These are phyloP conservation scores for Delitschia confertaspora DNA, from an alignment of 495 filamentous ascomycete genomes.

Conservation along the genomic window DNA sequence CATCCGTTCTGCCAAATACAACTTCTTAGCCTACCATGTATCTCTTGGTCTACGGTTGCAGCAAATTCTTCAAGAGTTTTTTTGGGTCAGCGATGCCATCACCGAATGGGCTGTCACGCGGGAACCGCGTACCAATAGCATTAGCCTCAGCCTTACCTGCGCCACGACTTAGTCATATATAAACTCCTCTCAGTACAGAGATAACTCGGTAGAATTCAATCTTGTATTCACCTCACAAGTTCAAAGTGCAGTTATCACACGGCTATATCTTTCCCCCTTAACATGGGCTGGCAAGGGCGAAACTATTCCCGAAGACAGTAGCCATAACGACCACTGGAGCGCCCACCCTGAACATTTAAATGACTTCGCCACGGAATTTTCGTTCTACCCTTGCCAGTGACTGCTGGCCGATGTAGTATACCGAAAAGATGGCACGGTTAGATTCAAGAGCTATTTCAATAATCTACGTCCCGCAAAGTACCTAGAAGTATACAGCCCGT, in stretches of 20 bases:
- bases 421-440: conserved; percentile 7
- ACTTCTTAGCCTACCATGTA: too few species aligned
- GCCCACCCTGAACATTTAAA: too few species aligned
- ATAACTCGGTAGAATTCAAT: too few species aligned
- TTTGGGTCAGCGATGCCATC: conserved; percentile 11
- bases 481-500: conserved; percentile 8
- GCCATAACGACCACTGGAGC: too few species aligned
- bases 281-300: conserved; percentile 9
- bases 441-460: conserved; percentile 22
- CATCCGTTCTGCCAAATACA: too few species aligned
- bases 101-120: conserved; percentile 19
- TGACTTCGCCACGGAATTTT: too few species aligned
- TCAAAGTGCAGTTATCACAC: too few species aligned
- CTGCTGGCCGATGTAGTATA: conserved; percentile 17
- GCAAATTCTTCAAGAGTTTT: conserved; percentile 3
- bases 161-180: too few species aligned
- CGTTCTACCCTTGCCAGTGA: conserved; percentile 18
- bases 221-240: too few species aligned
- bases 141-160: too few species aligned
- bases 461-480: conserved; percentile 18
- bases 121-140: neutral
- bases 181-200: too few species aligned
- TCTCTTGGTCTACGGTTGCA: conserved; percentile 19
- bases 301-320: neutral
- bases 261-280: too few species aligned